Evolutionary conservation across 192 early-diverging fungal genomes (phyloP).

Genomic region (Entophlyctis luteolus): DNA sequence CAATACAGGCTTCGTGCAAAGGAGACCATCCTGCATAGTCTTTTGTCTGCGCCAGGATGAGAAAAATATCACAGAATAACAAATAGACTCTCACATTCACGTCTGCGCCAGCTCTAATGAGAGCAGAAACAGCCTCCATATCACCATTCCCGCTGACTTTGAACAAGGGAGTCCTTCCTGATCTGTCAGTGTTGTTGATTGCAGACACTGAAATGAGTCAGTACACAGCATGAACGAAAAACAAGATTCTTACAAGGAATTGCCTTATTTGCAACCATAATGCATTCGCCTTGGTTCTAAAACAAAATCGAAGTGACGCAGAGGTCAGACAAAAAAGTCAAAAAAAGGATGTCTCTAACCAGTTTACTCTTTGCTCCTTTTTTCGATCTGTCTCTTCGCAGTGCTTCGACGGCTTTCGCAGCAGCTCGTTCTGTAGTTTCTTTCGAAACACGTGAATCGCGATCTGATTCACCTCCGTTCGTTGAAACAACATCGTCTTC

Average conservation of each 20-base stretch:
- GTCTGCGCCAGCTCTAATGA: slow-evolving; percentile 50
- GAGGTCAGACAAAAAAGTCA: no score
- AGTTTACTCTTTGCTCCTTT: no score
- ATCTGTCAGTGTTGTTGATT: slow-evolving; percentile 41
- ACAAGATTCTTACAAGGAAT: slow-evolving; percentile 8
- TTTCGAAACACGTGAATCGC: no score
- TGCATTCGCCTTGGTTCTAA: slow-evolving; percentile 8
- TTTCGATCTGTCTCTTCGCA: no score
- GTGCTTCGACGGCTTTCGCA: no score
- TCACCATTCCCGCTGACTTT: slow-evolving; percentile 41
- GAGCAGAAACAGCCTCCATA: slow-evolving; percentile 26
- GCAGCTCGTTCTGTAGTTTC: no score
- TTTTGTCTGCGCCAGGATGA: slow-evolving; percentile 1
- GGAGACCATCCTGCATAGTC: slow-evolving; percentile 61
- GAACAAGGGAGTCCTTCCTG: slow-evolving; percentile 48
- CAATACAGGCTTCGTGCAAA: slow-evolving; percentile 52
- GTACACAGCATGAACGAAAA: background rate
- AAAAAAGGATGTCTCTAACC: no score
- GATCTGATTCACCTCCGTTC: no score
- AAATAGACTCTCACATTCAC: slow-evolving; percentile 17
- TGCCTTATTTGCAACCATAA: slow-evolving; percentile 27
- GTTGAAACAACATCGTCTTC: no score
- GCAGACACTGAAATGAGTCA: slow-evolving; percentile 12
- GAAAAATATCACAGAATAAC: background rate
- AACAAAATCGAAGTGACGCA: background rate